Evolutionary conservation across 2,329 filamentous ascomycete genomes (phyloP), one percentile per base, ranked within the genome.

Genomic region (Ceratocystis destructans): DNA sequence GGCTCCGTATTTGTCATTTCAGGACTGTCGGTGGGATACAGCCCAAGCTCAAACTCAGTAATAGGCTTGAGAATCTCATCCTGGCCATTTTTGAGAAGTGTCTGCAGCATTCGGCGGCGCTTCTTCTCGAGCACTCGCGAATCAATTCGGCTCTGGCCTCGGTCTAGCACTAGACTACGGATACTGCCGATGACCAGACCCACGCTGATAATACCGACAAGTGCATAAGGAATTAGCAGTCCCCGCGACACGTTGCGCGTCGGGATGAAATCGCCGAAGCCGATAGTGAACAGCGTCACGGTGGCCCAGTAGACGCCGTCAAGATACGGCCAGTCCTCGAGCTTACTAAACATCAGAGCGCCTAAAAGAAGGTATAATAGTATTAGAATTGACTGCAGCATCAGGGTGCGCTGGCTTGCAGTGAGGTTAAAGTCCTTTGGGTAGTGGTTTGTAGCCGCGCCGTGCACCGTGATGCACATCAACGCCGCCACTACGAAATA

Each of bases 351-450:
- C 0, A 96, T 77, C 0, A 86, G 82, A 0, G 87, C 90, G 0
- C 92, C 92, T 1, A 90, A 75, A 0, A 89, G 84, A 0, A 96
- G 78, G 79, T 94, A 96, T 61, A 89, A 76, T 64, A 96, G 86
- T 72, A 95, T 89, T 66, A 88, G 78, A 75, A 95, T 95, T 1
- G 90, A 96, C 75, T 96, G 92, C 33, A 96, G 76, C 79, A 96
- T 96, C 25, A 96, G 78, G 0, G 90, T 96, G 8, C 92, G 83
- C 74, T 96, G 92, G 68, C 87, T 87, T 64, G 86, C 83, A 0
- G 88, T 92, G 28, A 96, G 79, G 70, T 82, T 79, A 70, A 96
- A 96, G 71, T 90, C 86, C 70, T 89, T 87, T 5, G 82, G 81
- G 71, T 96, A 96, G 70, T 89, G 87, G 1, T 79, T 79, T 0